Conservation (phyloP, 371 early-diverging fungal genomes). For the Rhizomucor miehei region DNA sequence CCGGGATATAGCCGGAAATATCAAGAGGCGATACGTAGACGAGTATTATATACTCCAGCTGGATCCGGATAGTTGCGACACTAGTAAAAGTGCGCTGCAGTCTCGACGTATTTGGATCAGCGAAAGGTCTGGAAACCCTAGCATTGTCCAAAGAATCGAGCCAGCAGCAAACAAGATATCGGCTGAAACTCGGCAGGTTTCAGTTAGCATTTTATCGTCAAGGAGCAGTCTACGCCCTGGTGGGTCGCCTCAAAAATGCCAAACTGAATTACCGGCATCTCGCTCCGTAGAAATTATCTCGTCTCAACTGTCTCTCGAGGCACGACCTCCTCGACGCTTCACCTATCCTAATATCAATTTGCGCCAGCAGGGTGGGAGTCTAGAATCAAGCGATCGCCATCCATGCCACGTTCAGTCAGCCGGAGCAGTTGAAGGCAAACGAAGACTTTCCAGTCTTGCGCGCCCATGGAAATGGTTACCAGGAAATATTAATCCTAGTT, state of each 20-base stretch:
- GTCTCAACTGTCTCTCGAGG: not conserved
- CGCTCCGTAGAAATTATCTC: not conserved
- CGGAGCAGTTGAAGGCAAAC: not conserved
- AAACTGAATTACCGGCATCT: no score
- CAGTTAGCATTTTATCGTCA: not conserved
- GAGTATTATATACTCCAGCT: slow-evolving; percentile 24
- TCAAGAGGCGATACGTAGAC: slow-evolving; percentile 28
- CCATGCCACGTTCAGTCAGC: not conserved
- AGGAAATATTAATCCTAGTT: no score
- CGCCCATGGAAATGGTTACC: no score
- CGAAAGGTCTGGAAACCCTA: not conserved
- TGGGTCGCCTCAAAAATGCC: no score
- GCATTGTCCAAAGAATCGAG: not conserved
- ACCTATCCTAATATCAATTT: slow-evolving; percentile 1
- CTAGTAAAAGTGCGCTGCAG: not conserved
- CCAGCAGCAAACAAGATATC: not conserved
- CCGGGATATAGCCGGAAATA: slow-evolving; percentile 1
- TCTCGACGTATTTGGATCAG: not conserved
- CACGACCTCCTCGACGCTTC: not conserved
- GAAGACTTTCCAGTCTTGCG: no score
- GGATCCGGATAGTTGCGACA: not conserved
- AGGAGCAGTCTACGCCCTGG: no score
- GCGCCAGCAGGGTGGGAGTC: not conserved
- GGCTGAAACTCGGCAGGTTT: not conserved
- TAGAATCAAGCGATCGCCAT: not conserved